Percentiles rank a stretch among this genome's conserved stretches.
phyloP scores from a whole-genome alignment of 129 eudicot genomes.

The Silybum marianum region DNA sequence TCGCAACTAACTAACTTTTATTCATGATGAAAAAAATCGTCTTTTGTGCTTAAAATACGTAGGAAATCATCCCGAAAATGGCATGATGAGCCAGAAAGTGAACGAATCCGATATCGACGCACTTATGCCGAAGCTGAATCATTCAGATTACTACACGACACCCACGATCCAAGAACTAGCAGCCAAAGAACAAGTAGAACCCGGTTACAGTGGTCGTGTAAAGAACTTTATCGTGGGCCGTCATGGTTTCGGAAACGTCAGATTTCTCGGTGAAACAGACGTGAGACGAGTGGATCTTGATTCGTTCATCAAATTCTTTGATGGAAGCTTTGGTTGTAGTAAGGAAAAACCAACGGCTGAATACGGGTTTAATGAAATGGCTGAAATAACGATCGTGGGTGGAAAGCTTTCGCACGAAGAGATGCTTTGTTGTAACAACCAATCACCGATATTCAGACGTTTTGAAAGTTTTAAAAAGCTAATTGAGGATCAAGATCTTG shows the following conservation, averaged over 20 bases:
- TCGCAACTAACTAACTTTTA: too few relatives aligned
- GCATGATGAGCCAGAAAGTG: slow-evolving; percentile 39
- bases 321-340: slow-evolving; percentile 70
- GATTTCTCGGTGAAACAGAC: slow-evolving; percentile 87
- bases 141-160: slow-evolving; percentile 83
- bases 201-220: slow-evolving; percentile 76
- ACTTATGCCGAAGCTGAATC: slow-evolving; percentile 96
- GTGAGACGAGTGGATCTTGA: slow-evolving; percentile 80
- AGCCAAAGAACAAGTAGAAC: slow-evolving; percentile 90
- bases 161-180: slow-evolving; percentile 91
- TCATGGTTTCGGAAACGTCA: slow-evolving; percentile 78
- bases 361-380: slow-evolving; percentile 84
- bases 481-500: slow-evolving; percentile 86
- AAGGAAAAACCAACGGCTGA: slow-evolving; percentile 91
- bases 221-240: slow-evolving; percentile 84
- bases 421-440: slow-evolving; percentile 63
- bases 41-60: too few relatives aligned
- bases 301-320: slow-evolving; percentile 59
- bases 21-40: too few relatives aligned
- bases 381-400: slow-evolving; percentile 85
- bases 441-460: slow-evolving; percentile 28
- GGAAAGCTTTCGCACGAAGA: slow-evolving; percentile 71
- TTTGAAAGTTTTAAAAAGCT: slow-evolving; percentile 63
- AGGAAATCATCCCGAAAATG: slow-evolving; percentile 34
- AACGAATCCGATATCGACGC: slow-evolving; percentile 90